Evolutionary conservation across 2,329 filamentous ascomycete species (phyloP), one percentile per base, ranked within the genome.

Genomic region (Colletotrichum siamense): DNA sequence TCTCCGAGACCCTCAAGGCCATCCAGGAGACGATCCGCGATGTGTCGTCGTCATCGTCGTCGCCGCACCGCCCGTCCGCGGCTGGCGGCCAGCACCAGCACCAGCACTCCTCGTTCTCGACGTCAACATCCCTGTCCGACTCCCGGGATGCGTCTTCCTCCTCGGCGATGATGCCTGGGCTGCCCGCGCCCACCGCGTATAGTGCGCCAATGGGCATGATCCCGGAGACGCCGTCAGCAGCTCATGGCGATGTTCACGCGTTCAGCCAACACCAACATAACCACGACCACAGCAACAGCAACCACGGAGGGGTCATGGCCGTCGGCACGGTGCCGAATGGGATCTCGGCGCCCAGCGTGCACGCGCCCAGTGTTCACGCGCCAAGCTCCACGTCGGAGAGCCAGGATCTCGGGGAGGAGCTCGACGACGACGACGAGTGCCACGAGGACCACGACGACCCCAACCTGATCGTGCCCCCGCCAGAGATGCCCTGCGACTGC

Each of bases 11-110:
- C 9, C 67, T 78, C 28, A 78, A 74, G 52, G 71, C 69, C 34
- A 77, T 79, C 57, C 75, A 79, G 39, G 52, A 62, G 39, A 77
- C 73, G 22, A 75, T 79, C 22, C 75, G 70, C 28, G 44, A 71
- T 16, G 71, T n/a, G 10, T 52, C 44, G 10, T 52, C 44, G 12
- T 22, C 44, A 22, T 52, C 44, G 10, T 22, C 44, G 44, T 22
- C n/a, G 77, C 77, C 49, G 63, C 74, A 16, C 71, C 70, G 32
- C 44, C 13, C 36, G 16, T 34, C 22, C 77, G 10, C 15, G 15
- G 18, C 65, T 69, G n/a, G 44, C 39, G 5, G 18, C 44, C 44
- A 49, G 44, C n/a, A 22, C 44, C 36, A 24, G 34, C 34, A n/a
- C 12, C 52, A 63, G 39, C n/a, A 34, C 39, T 22, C 24, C 39